These are phyloP conservation scores for Dactylellina haptotyla DNA, from an alignment of 2,329 filamentous ascomycete genomes.

Conservation along the genomic window DNA sequence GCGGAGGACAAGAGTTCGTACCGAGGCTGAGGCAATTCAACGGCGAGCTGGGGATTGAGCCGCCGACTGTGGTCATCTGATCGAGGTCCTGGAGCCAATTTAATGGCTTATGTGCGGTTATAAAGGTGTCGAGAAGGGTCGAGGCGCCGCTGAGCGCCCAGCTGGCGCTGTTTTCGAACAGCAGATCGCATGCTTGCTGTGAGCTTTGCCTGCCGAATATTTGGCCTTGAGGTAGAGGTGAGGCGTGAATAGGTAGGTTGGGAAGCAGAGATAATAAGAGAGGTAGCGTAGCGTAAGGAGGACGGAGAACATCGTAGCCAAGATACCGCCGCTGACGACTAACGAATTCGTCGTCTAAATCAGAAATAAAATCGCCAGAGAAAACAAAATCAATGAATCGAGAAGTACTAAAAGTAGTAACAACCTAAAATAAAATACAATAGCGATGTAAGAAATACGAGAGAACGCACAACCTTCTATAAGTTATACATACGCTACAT, in stretches of 20 bases:
- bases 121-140: constrained; percentile 10
- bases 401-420: too few relatives aligned
- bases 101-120: not conserved
- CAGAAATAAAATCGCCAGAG: too few relatives aligned
- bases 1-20: not conserved
- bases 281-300: too few relatives aligned
- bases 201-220: not conserved
- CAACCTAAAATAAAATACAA: too few relatives aligned
- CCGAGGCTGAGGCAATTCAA: not conserved
- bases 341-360: too few relatives aligned
- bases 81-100: constrained; percentile 4
- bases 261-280: not conserved
- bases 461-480: too few relatives aligned
- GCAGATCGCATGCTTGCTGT: not conserved
- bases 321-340: too few relatives aligned
- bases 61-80: not conserved
- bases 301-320: too few relatives aligned
- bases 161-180: not conserved
- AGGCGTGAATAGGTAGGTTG: not conserved
- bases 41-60: not conserved
- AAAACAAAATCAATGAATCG: too few relatives aligned
- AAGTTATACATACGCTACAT: too few relatives aligned
- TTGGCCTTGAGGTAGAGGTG: constrained; percentile 2
- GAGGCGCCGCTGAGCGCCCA: constrained; percentile 13
- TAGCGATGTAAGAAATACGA: too few relatives aligned